Evolutionary conservation across 2,329 filamentous ascomycete species (phyloP), one percentile per base, ranked within the genome.

Genomic region (Colletotrichum echinochloae): DNA sequence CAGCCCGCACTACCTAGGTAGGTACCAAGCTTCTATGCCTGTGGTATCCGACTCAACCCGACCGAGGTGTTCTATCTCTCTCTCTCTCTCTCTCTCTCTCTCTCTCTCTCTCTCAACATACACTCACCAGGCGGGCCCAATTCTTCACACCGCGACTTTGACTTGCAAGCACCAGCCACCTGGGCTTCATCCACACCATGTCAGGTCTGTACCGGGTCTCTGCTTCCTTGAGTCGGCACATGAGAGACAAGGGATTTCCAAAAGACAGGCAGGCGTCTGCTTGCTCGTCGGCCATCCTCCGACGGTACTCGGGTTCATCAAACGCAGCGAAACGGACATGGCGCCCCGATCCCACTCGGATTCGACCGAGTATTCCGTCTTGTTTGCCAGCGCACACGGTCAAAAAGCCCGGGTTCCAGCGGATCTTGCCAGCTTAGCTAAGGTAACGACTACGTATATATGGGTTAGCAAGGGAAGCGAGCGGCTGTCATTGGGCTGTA

Each of bases 351-450:
- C n/a, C 20, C 44, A 51, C 59, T 51, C 26, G 5, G 18, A 61
- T 51, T 61, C 30, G 35, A 46, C 35, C 60, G 48, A 62, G 35
- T 23, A 54, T 33, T 62, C 18, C 48, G 48, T 54, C 48, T 54
- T 62, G 18, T 37, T 48, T 62, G 60, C 48, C 59, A 62, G 48
- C 60, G 60, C 60, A 41, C 48, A 57, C 48, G 60, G 63, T 39
- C 59, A 37, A 44, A 60, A 66, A 39, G 20, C 44, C 46, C n/a
- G 66, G 66, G 62, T 69, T 62, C 48, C 26, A 41, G 18, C 48
- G 60, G 48, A 44, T 59, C 52, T 28, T 30, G 46, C 48, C 35
- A 59, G 62, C 66, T 70, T 70, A 70, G 55, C 39, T 70, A 66
- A 70, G 55, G 39, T 33, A 14, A 9, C 14, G n/a, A n/a, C n/a